A percentile compares a stretch with the other conserved stretches of the same genome.
phyloP scores from a whole-genome alignment of 2,329 filamentous ascomycete genomes.

The Phaeosphaeria sp. region DNA sequence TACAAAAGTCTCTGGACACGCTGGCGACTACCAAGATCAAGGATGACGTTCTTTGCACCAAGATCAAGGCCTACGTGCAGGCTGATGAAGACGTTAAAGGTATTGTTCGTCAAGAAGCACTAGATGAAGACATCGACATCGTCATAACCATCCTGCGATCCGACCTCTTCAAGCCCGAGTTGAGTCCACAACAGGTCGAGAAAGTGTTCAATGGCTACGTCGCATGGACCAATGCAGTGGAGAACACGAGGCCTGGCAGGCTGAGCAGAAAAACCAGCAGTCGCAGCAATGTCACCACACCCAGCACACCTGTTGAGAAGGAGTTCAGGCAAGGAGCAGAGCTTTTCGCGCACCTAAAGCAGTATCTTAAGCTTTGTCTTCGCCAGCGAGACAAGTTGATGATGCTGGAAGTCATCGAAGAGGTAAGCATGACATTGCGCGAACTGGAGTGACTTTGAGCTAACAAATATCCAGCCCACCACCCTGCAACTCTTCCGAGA shows the following conservation, averaged over 20 bases:
- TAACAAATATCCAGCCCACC: conserved; percentile 65
- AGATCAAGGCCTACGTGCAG: conserved; percentile 81
- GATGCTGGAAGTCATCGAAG: conserved; percentile 96
- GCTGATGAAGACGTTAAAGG: conserved; percentile 77
- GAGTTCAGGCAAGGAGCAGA: conserved; percentile 89
- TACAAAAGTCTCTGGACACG: conserved; percentile 85
- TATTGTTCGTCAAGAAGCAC: conserved; percentile 75
- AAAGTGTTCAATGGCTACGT: conserved; percentile 93
- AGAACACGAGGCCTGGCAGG: conserved; percentile 64
- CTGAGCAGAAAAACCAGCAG: conserved; percentile 43
- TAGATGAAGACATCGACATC: conserved; percentile 77
- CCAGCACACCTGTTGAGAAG: conserved; percentile 67
- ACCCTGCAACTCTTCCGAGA: conserved; percentile 96
- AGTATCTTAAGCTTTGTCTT: conserved; percentile 89
- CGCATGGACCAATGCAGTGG: conserved; percentile 92
- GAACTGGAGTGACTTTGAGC: conserved; percentile 4
- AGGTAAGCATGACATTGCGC: conserved; percentile 53
- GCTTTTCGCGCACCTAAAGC: conserved; percentile 93
- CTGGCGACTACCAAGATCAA: conserved; percentile 74
- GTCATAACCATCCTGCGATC: conserved; percentile 85
- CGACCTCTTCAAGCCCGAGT: conserved; percentile 74
- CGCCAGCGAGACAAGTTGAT: conserved; percentile 93
- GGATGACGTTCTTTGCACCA: conserved; percentile 79
- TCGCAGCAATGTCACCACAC: conserved; percentile 38
- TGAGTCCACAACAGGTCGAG: conserved; percentile 78